A percentile compares a stretch with the other conserved stretches of the same genome.
Evolutionary conservation across 805 yeast genomes (phyloP).

Genomic region (Lachancea quebecensis): DNA sequence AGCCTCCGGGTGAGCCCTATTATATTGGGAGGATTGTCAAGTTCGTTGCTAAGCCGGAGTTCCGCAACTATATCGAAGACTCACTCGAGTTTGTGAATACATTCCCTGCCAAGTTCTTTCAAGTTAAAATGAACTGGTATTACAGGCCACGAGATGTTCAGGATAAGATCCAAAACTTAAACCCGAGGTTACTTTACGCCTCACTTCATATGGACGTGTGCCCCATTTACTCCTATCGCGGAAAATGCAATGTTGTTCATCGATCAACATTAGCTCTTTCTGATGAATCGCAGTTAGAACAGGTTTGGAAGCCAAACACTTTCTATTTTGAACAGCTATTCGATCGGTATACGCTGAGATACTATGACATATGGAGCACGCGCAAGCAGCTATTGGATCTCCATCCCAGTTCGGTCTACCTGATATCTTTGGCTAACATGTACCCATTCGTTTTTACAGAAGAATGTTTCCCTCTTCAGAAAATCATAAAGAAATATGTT

Average conservation of each 20-base stretch:
- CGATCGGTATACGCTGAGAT: slow-evolving; percentile 77
- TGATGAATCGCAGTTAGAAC: slow-evolving; percentile 28
- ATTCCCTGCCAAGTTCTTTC: slow-evolving; percentile 46
- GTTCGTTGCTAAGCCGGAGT: slow-evolving; percentile 38
- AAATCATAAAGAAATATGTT: slow-evolving; percentile 21
- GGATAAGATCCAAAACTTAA: slow-evolving; percentile 39
- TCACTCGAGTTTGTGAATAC: slow-evolving; percentile 14
- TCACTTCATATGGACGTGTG: slow-evolving; percentile 83
- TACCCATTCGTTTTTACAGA: slow-evolving; percentile 74
- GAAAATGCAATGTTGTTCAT: slow-evolving; percentile 65
- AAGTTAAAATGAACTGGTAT: slow-evolving; percentile 80
- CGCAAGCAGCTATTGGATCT: slow-evolving; percentile 51
- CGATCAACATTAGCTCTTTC: slow-evolving; percentile 44
- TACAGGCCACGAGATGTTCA: slow-evolving; percentile 83
- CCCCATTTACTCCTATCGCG: slow-evolving; percentile 68
- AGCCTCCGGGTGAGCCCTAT: slow-evolving; percentile 93
- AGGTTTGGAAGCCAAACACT: slow-evolving; percentile 51
- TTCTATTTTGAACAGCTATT: slow-evolving; percentile 83
- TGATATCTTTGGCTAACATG: slow-evolving; percentile 55
- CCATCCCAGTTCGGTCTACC: slow-evolving; percentile 38
- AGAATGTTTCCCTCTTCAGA: slow-evolving; percentile 28
- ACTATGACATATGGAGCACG: slow-evolving; percentile 74
- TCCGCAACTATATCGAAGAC: slow-evolving; percentile 11
- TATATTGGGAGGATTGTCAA: slow-evolving; percentile 81
- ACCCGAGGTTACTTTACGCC: slow-evolving; percentile 71